phyloP scores from a whole-genome alignment of 1,284 basidiomycete species.

The Apiotrichum gracile region DNA sequence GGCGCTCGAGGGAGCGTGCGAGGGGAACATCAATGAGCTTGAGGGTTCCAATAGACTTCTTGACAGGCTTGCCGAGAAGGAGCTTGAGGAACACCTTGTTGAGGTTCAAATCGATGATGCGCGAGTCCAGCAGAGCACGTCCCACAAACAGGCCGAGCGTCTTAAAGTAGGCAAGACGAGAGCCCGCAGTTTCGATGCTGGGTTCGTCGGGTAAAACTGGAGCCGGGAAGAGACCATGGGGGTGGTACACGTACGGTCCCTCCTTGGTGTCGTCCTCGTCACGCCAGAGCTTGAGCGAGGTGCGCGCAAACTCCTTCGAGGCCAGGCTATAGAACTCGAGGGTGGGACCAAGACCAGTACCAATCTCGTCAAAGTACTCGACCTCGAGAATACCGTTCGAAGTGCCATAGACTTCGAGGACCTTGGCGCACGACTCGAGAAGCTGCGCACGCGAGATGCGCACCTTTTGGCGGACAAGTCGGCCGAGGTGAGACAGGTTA shows the following conservation, averaged over 20 bases:
- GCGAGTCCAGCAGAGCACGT: conserved; percentile 92
- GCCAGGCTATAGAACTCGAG: conserved; percentile 95
- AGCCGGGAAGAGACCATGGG: conserved; percentile 80
- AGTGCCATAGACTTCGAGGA: conserved; percentile 88
- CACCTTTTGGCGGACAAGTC: conserved; percentile 92
- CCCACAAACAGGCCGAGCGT: conserved; percentile 97
- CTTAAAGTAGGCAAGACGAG: conserved; percentile 66
- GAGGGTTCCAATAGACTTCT: conserved; percentile 72
- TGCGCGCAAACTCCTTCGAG: conserved; percentile 84
- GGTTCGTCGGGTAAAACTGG: conserved; percentile 62
- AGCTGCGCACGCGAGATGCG: conserved; percentile 91
- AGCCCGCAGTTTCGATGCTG: conserved; percentile 1
- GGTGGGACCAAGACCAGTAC: conserved; percentile 96
- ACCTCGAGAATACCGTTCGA: conserved; percentile 91
- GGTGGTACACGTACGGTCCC: conserved; percentile 69
- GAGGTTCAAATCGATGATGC: conserved; percentile 93
- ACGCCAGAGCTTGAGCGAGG: conserved; percentile 83
- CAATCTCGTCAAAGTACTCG: conserved; percentile 98
- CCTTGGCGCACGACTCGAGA: conserved; percentile 94
- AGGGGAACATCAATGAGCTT: conserved; percentile 75
- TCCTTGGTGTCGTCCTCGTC: conserved; percentile 65
- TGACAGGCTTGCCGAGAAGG: conserved; percentile 76
- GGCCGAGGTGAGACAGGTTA: conserved; percentile 81
- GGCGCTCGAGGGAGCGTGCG: conserved; percentile 75
- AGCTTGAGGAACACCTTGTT: conserved; percentile 88